Base-by-base conservation (phyloP, 805 yeast species). In the Teunomyces aglyptinius region DNA sequence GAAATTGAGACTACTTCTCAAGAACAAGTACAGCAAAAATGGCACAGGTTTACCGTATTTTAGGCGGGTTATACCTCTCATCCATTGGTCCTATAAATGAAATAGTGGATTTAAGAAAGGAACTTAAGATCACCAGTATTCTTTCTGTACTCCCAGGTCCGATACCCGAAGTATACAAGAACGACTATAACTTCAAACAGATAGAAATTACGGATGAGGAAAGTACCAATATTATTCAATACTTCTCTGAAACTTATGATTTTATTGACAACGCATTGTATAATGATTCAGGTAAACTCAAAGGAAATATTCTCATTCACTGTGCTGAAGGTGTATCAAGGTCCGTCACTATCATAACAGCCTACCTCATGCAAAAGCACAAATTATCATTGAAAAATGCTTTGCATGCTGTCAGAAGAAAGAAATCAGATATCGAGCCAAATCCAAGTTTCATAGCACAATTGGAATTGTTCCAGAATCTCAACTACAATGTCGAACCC, bases 11-110 rank as follows among this genome's bases (percentile, higher is more conserved):
- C 3, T 7, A 24, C 11, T 7, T 24, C 8, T 6, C 10, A 7
- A 24, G 26, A 24, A 24, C 11, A 24, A 24, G 26, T 24, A 24
- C 26, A 24, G 26, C 29, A 41, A 41, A n/a, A 24, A 42, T 20
- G 35, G 19, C 33, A 8, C 13, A 38, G 31, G 61, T 77, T 49
- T 73, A 79, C 46, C 73, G 95, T 57, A 76, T 90, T n/a, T 64
- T 88, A n/a, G 96, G 95, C 20, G 83, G 84, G 6, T 76, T 92
- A 1, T 87, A 82, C 65, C 64, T 92, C 12, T 90, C 96, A 4
- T 81, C 94, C 0, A 70, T 85, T 16, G 80, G 78, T 43, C 86
- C 96, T 0, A 67, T 90, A 18, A 67, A 76, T 12, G 75, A 80
- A 3, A 76, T 68, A 35, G 64, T 73, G 11, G 81, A 85, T 36